phyloP scores from a whole-genome alignment of 1,284 basidiomycete genomes.

The Phellopilus nigrolimitatus region DNA sequence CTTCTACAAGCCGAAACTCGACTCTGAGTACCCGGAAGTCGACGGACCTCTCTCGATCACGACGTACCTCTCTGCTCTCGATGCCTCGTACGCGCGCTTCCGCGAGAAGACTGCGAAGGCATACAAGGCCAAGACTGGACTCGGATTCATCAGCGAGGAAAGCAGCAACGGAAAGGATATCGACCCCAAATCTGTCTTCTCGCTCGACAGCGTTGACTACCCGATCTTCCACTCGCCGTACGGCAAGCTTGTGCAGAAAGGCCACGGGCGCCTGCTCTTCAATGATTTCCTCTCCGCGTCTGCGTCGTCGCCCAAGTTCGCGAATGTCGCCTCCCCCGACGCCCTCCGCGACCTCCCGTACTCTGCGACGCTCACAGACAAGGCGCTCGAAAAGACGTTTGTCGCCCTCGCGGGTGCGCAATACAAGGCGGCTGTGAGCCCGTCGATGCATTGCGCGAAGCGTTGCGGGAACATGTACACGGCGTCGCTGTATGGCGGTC shows the following conservation, averaged over 20 bases:
- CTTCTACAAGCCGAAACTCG: conserved; percentile 95
- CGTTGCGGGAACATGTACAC: conserved; percentile 99
- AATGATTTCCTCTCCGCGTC: conserved; percentile 87
- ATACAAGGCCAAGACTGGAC: conserved; percentile 39
- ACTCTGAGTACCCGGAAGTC: conserved; percentile 93
- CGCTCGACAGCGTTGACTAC: conserved; percentile 82
- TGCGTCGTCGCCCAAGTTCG: conserved; percentile 66
- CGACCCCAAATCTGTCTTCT: conserved; percentile 47
- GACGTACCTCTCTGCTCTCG: conserved; percentile 92
- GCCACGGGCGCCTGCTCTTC: conserved; percentile 87
- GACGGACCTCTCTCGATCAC: conserved; percentile 96
- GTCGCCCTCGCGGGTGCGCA: conserved; percentile 66
- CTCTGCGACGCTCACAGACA: conserved; percentile 81
- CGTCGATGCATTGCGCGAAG: conserved; percentile 78
- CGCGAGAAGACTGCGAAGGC: conserved; percentile 76
- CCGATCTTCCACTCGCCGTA: conserved; percentile 94
- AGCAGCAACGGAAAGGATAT: conserved; percentile 28
- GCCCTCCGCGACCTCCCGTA: conserved; percentile 63
- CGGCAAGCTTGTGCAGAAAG: conserved; percentile 98
- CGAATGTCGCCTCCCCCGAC: conserved; percentile 67
- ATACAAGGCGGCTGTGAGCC: conserved; percentile 70
- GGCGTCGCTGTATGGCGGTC: conserved; percentile 91
- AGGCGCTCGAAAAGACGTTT: conserved; percentile 94
- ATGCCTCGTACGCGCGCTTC: conserved; percentile 86
- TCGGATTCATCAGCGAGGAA: conserved; percentile 34